These are phyloP conservation scores for Diaporthe aspalathi DNA, from an alignment of 2,329 filamentous ascomycete species.

Conservation along the genomic window DNA sequence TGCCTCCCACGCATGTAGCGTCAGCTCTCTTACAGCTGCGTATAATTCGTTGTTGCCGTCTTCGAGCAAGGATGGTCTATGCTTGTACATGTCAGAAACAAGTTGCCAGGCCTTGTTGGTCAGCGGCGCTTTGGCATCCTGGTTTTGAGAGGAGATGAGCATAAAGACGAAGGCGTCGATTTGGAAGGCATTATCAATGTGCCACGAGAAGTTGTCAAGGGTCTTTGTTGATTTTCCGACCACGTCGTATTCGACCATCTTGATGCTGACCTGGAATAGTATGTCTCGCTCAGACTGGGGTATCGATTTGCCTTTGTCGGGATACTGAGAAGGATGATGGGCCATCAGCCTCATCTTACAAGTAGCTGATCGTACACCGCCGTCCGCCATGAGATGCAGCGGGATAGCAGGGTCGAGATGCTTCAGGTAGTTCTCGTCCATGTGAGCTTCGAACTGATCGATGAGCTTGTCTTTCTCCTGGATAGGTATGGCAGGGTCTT, in stretches of 20 bases:
- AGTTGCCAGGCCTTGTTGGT: conserved; percentile 42
- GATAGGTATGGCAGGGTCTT: conserved; percentile 47
- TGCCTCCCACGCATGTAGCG: conserved; percentile 42
- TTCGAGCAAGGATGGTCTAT: conserved; percentile 37
- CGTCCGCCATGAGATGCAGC: conserved; percentile 45
- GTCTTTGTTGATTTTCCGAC: conserved; percentile 34
- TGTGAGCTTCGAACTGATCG: conserved; percentile 41
- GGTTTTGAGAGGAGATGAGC: conserved; percentile 40
- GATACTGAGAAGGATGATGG: conserved; percentile 43
- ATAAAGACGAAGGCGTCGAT: conserved; percentile 41
- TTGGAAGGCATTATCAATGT: conserved; percentile 43
- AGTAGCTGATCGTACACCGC: conserved; percentile 40
- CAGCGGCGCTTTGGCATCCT: conserved; percentile 36
- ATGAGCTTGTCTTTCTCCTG: conserved; percentile 46
- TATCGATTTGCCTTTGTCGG: conserved; percentile 40
- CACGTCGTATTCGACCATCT: conserved; percentile 42
- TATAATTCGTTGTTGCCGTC: conserved; percentile 38
- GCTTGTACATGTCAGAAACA: conserved; percentile 40
- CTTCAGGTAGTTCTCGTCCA: conserved; percentile 48
- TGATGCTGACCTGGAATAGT: conserved; percentile 41
- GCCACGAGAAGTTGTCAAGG: conserved; percentile 42
- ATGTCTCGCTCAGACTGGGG: conserved; percentile 42
- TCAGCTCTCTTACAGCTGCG: conserved; percentile 41
- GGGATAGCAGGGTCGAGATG: conserved; percentile 49
- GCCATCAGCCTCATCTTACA: conserved; percentile 44